Evolutionary conservation across 2,329 filamentous ascomycete genomes (phyloP).

Genomic region (Xenoacremonium recifei): DNA sequence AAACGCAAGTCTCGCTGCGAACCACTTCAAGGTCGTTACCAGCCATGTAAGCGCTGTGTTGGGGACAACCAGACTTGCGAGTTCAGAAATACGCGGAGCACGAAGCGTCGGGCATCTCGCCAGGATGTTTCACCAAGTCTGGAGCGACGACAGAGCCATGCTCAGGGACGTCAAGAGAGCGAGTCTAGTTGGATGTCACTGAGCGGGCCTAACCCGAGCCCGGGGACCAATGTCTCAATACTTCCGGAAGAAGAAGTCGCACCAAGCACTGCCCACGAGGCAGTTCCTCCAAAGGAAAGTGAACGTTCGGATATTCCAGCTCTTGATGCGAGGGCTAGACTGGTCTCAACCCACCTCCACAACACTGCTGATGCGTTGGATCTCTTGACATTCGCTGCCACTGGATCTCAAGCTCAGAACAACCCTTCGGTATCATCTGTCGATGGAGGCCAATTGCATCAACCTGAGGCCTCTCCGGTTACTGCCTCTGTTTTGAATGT

Average conservation of each 20-base stretch:
- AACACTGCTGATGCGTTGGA: slow-evolving; percentile 12
- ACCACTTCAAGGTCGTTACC: background rate
- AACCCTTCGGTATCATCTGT: slow-evolving; percentile 1
- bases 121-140: background rate
- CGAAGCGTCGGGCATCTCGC: background rate
- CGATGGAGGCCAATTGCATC: background rate
- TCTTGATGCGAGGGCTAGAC: slow-evolving; percentile 8
- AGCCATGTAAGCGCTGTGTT: slow-evolving; percentile 8
- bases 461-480: background rate
- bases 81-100: slow-evolving; percentile 3
- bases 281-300: background rate
- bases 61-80: slow-evolving; percentile 6
- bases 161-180: too few relatives aligned
- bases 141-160: too few relatives aligned
- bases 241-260: too few relatives aligned
- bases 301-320: background rate
- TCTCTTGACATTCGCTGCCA: slow-evolving; percentile 10
- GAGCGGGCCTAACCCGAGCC: too few relatives aligned
- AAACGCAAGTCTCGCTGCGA: slow-evolving; percentile 13
- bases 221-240: too few relatives aligned
- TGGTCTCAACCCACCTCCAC: slow-evolving; percentile 14
- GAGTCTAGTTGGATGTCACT: too few relatives aligned
- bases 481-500: background rate
- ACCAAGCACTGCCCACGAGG: too few relatives aligned
- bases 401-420: slow-evolving; percentile 2